Percentiles rank a stretch among this genome's conserved stretches.
These are phyloP conservation scores for Candida tallmaniae DNA, from an alignment of 805 yeast genomes.

Conservation along the genomic window DNA sequence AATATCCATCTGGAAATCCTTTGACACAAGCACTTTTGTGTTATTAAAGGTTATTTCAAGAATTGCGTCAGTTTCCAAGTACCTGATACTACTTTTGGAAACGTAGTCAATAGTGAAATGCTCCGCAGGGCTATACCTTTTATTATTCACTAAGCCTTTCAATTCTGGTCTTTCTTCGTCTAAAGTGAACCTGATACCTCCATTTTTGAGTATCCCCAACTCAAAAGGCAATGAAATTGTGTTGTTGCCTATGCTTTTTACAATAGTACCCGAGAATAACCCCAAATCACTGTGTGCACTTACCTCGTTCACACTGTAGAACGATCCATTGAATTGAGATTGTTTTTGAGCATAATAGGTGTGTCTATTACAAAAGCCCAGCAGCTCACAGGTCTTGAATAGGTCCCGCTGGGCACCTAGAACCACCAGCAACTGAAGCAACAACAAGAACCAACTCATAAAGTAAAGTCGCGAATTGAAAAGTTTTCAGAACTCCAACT, in stretches of 20 bases:
- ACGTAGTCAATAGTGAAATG: conserved; percentile 29
- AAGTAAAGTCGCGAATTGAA: neutral
- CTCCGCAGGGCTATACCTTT: conserved; percentile 54
- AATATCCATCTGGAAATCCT: conserved; percentile 20
- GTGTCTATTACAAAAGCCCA: conserved; percentile 83
- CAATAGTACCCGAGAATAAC: conserved; percentile 6
- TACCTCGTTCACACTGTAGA: conserved; percentile 1
- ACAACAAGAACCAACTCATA: neutral
- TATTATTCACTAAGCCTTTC: conserved; percentile 22
- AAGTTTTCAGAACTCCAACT: neutral
- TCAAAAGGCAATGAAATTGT: conserved; percentile 49
- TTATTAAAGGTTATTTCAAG: neutral
- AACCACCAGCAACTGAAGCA: neutral
- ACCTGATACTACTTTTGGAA: conserved; percentile 16
- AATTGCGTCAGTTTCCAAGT: neutral
- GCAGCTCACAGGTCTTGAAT: conserved; percentile 71
- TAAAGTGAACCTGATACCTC: conserved; percentile 55
- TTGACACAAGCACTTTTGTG: conserved; percentile 1
- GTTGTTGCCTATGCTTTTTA: conserved; percentile 3
- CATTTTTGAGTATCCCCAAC: conserved; percentile 51
- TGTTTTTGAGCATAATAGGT: conserved; percentile 43
- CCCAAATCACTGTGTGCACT: conserved; percentile 2
- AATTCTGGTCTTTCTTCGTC: conserved; percentile 51
- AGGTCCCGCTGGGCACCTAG: conserved; percentile 54
- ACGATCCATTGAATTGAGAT: neutral